Evolutionary conservation across 2,329 filamentous ascomycete genomes (phyloP), one percentile per base, ranked within the genome.

Genomic region (Colletotrichum sp.): DNA sequence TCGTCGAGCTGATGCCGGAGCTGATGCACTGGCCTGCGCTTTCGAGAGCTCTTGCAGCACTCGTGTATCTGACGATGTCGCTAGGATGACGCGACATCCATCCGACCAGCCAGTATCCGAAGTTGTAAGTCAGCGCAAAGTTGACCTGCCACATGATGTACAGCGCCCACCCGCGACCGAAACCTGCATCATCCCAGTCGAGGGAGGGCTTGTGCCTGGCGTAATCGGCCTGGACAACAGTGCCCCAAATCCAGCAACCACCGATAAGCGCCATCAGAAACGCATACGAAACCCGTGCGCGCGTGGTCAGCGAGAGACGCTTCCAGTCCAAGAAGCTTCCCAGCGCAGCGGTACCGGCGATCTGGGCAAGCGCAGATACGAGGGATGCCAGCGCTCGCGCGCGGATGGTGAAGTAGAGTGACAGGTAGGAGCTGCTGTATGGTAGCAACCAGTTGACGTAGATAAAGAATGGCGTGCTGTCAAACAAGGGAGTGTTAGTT

Each of bases 71-170:
- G 6, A 80, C 77, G 9, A 80, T 76, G 39, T 82, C 81, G 15
- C 71, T 79, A 2, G 80, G 78, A 8, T 80, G 80, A 81, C 26
- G 82, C 28, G 26, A 79, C 34, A 69, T 60, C 49, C 30, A 82
- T 5, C 82, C 81, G 10, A 83, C 79, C 2, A 85, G 74, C 81
- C 82, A 85, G 64, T 83, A 85, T 3, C 81, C 81, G 39, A 82
- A 84, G 70, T 83, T 84, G 71, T 83, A 83, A 9, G 81, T 80
- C 66, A 84, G 72, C 1, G 80, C 79, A 68, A 78, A 83, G 63
- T 82, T 82, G 21, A 82, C 79, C 71, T 83, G 83, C 80, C 79
- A 82, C 44, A 84, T 77, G 18, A 85, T 81, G 68, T 84, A 83
- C 10, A 84, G 71, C 7, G 80, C 83, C 80, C 81, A 83, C 1